These are phyloP conservation scores for Sporothrix protearum DNA, from an alignment of 2,329 filamentous ascomycete genomes.

Conservation along the genomic window DNA sequence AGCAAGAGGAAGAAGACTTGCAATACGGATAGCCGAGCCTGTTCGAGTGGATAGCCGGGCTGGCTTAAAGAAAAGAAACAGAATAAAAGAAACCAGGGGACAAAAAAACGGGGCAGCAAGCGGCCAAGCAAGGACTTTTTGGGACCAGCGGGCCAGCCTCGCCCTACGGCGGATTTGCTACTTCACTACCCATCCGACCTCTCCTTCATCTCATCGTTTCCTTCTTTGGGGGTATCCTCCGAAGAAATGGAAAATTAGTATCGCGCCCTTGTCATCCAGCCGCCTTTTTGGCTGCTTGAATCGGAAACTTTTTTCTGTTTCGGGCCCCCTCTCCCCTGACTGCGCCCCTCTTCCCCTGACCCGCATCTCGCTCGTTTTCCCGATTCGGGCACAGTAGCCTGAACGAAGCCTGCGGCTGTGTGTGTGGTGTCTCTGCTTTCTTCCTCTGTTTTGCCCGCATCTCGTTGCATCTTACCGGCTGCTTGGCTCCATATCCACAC, in stretches of 20 bases:
- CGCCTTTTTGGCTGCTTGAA: not conserved
- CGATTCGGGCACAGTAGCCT: slow-evolving; percentile 6
- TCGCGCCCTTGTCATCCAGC: not conserved
- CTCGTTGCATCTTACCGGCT: not conserved
- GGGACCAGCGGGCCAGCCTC: not conserved
- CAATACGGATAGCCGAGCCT: not conserved
- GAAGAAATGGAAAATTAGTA: not conserved
- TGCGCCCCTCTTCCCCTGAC: slow-evolving; percentile 12
- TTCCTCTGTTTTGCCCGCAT: not conserved
- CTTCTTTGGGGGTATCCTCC: slow-evolving; percentile 2
- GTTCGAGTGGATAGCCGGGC: not conserved
- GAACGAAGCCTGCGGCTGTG: not conserved
- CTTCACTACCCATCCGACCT: not conserved
- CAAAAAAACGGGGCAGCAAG: not conserved
- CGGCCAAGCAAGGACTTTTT: not conserved
- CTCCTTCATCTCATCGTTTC: not conserved
- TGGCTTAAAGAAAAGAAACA: not conserved
- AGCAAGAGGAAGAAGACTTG: not conserved
- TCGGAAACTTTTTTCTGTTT: not conserved
- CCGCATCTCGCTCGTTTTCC: slow-evolving; percentile 16
- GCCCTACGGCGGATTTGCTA: not conserved
- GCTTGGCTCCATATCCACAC: slow-evolving; percentile 11
- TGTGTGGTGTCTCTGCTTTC: not conserved
- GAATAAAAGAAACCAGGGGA: not conserved
- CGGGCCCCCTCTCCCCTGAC: not conserved